A percentile compares a stretch with the other conserved stretches of the same genome.
Evolutionary conservation across 441 rosid genomes (phyloP).

Genomic region (Syzygium malaccense): DNA sequence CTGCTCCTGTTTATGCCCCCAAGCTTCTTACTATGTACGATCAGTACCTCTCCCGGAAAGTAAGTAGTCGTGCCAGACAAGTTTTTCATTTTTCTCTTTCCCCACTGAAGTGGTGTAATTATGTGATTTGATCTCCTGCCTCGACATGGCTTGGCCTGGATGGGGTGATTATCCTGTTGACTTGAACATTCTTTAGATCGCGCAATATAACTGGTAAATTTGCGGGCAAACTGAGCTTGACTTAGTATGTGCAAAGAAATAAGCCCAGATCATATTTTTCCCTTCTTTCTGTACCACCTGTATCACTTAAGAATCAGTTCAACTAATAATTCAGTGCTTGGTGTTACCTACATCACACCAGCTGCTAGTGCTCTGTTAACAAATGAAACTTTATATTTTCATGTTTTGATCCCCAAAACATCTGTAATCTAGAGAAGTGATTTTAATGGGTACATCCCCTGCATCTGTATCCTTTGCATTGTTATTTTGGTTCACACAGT

Average conservation of each 20-base stretch:
- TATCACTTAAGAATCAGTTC: neutral
- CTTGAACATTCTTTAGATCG: neutral
- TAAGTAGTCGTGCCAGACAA: too few species aligned
- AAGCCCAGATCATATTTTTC: neutral
- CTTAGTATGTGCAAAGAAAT: neutral
- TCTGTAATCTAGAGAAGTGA: neutral
- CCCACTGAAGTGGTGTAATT: too few species aligned
- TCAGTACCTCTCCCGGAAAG: too few species aligned
- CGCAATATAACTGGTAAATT: neutral
- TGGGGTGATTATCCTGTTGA: neutral
- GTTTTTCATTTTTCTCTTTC: too few species aligned
- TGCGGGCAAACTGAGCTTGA: neutral
- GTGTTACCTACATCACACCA: neutral
- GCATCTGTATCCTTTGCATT: too few species aligned
- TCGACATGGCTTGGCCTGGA: neutral
- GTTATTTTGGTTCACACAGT: too few species aligned
- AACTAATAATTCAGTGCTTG: neutral
- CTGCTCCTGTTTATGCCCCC: conserved; percentile 78
- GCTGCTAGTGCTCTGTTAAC: neutral
- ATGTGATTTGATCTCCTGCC: neutral
- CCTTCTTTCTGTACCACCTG: neutral
- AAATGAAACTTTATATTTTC: neutral
- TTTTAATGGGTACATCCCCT: neutral
- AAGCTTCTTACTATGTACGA: conserved; percentile 22
- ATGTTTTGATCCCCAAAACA: neutral